Conservation (phyloP, 768 basidiomycete species). For the Podaxis pistillaris region DNA sequence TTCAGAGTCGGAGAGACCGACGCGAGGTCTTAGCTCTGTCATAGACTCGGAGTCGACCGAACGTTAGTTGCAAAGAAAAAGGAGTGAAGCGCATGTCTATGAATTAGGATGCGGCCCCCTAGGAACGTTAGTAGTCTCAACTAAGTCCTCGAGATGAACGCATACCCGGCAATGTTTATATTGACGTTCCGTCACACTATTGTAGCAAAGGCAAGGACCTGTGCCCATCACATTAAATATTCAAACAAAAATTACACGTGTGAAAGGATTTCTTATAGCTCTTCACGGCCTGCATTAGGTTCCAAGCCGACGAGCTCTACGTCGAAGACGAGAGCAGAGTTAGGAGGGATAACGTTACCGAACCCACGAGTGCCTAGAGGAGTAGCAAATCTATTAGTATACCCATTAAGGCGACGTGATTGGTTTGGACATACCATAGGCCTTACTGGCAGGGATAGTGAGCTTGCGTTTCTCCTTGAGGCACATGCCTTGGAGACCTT, state of each 20-base stretch:
- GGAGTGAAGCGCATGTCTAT: too few relatives aligned
- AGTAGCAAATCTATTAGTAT: neutral
- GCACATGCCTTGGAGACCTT: constrained; percentile 84
- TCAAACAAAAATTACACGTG: neutral
- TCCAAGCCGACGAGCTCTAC: constrained; percentile 77
- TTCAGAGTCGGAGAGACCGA: too few relatives aligned
- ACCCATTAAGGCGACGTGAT: neutral
- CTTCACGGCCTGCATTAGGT: constrained; percentile 42
- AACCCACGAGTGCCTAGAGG: constrained; percentile 68
- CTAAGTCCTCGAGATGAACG: too few relatives aligned
- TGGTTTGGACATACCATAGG: constrained; percentile 69
- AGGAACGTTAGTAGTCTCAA: too few relatives aligned
- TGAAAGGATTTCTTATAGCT: constrained; percentile 40
- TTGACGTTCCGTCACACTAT: too few relatives aligned
- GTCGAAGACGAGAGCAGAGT: constrained; percentile 82
- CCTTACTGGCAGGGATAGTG: constrained; percentile 78
- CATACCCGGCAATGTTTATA: too few relatives aligned
- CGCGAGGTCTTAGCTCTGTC: too few relatives aligned
- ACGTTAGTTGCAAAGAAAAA: too few relatives aligned
- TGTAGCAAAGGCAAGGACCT: neutral
- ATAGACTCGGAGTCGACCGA: too few relatives aligned
- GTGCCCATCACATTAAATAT: neutral
- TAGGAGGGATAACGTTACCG: constrained; percentile 73
- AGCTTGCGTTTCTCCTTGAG: constrained; percentile 84
- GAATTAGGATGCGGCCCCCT: too few relatives aligned